Base-by-base conservation (phyloP, 257 asterid species). In the Rubia yunnanensis region DNA sequence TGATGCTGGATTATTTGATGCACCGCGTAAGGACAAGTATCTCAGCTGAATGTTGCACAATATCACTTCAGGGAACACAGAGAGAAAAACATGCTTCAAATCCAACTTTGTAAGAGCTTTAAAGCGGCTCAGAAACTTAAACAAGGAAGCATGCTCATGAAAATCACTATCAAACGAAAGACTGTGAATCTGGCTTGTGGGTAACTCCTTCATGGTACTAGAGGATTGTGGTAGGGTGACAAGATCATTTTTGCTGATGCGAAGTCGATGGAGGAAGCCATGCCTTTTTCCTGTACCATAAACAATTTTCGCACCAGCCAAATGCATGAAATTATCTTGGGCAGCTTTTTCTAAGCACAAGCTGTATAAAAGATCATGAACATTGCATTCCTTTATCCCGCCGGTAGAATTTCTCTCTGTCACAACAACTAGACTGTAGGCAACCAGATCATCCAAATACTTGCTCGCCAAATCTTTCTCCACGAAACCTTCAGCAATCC, bases 291-390 rank as follows among this genome's bases (percentile, higher is more conserved):
- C 0, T 0, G 36, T 17, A 6, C 5, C 46, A 30, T 10, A 5
- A 6, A 14, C 18, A 64, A 10, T n/a, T 5, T 9, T 55, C 11
- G 4, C 13, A 17, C 17, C 22, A 17, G 11, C 9, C 1, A 24
- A 24, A 9, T 50, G 32, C 14, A 52, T 17, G 44, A 66, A 66
- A 11, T 55, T 36, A 15, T 66, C 70, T 14, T 22, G 35, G 11
- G 6, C 18, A 1, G 1, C 23, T 26, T 53, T 66, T 5, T 10
- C 15, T n/a, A 32, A n/a, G 8, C 63, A 66, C 26, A 66, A 35
- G 11, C 34, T 31, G 34, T 32, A 44, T 5, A 66, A 6, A 1
- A 66, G 2, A 15, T 54, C 71, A 66, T 66, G 71, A 38, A 66
- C 5, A 20, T 15, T 46, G 27, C 61, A 52, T 1, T 5, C 1